Conservation (phyloP, 768 basidiomycete species). For the Fomitopsis serialis region DNA sequence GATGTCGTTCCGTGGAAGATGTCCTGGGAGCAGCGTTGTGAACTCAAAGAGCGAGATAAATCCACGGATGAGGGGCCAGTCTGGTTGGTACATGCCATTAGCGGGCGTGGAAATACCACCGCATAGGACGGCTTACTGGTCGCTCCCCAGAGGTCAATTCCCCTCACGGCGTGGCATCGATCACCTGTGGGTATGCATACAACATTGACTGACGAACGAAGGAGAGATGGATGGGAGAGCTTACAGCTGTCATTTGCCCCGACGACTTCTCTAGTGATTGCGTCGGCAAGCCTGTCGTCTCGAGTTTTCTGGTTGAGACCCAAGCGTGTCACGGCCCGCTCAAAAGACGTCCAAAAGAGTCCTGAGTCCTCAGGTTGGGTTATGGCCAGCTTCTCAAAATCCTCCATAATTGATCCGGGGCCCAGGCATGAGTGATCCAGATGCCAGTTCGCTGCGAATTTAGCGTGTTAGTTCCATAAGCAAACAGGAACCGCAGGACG, state of each 20-base stretch:
- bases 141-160: slow-evolving; percentile 18
- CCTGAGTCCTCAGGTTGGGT: neutral
- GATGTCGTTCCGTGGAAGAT: slow-evolving; percentile 3
- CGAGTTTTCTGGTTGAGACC: neutral
- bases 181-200: slow-evolving; percentile 7
- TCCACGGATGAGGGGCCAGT: slow-evolving; percentile 11
- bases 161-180: slow-evolving; percentile 11
- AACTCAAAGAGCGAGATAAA: neutral
- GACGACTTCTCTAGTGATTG: slow-evolving; percentile 15
- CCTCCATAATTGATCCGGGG: neutral
- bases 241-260: slow-evolving; percentile 20
- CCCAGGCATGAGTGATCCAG: neutral
- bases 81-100: slow-evolving; percentile 1
- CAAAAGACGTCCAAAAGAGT: neutral
- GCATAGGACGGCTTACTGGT: slow-evolving; percentile 19
- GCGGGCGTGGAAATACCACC: neutral
- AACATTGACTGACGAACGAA: neutral
- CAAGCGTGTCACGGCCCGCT: neutral
- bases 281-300: neutral
- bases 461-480: too few species aligned
- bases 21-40: slow-evolving; percentile 2
- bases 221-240: neutral
- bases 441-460: neutral
- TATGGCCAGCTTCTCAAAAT: neutral
- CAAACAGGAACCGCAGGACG: too few species aligned